Evolutionary conservation across 2,329 filamentous ascomycete genomes (phyloP).

Genomic region (Sporothrix protearum): DNA sequence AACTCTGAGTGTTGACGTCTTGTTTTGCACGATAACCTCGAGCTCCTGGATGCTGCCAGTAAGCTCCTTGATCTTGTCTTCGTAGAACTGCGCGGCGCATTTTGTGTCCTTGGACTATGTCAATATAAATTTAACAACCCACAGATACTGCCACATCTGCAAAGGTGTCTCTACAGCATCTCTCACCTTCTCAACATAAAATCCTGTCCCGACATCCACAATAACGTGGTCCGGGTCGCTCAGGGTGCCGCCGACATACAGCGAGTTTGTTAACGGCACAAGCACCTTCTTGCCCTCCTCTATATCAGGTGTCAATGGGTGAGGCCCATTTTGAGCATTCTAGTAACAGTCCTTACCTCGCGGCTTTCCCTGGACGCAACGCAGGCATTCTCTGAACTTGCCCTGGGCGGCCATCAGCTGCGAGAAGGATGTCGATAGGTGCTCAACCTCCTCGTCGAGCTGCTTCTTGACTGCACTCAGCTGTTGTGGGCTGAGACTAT

Average conservation of each 20-base stretch:
- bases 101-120: slow-evolving; percentile 43
- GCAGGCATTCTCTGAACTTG: slow-evolving; percentile 88
- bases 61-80: slow-evolving; percentile 53
- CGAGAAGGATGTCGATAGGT: slow-evolving; percentile 83
- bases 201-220: slow-evolving; percentile 91
- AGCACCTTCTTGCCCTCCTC: slow-evolving; percentile 58
- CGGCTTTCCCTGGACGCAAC: slow-evolving; percentile 58
- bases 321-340: neutral
- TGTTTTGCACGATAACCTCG: slow-evolving; percentile 58
- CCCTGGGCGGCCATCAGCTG: slow-evolving; percentile 86
- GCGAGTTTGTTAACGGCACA: slow-evolving; percentile 89
- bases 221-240: slow-evolving; percentile 72
- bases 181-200: slow-evolving; percentile 83
- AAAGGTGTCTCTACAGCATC: neutral
- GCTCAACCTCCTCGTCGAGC: slow-evolving; percentile 91
- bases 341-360: slow-evolving; percentile 14
- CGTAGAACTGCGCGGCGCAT: slow-evolving; percentile 55
- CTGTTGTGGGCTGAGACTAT: slow-evolving; percentile 76
- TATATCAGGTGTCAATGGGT: neutral
- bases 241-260: slow-evolving; percentile 86
- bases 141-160: too few relatives aligned
- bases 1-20: slow-evolving; percentile 78
- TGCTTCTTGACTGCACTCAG: slow-evolving; percentile 91
- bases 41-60: slow-evolving; percentile 54
- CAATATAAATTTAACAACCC: neutral